Evolutionary conservation across 495 filamentous ascomycete species (phyloP).

Genomic region (Hypomontagnella submonticulosa): DNA sequence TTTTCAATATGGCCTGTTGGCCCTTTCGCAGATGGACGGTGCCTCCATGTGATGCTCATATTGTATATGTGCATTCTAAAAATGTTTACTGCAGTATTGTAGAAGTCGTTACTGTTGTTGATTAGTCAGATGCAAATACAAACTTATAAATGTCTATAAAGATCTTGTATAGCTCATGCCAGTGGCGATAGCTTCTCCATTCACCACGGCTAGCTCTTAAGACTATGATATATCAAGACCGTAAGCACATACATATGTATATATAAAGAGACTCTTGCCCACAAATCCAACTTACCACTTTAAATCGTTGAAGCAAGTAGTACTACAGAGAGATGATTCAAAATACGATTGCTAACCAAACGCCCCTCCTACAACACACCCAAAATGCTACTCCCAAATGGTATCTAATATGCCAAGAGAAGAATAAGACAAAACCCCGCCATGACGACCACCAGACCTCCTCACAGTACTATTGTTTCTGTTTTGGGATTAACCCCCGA

Average conservation of each 20-base stretch:
- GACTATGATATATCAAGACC: no score
- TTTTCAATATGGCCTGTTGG: slow-evolving; percentile 5
- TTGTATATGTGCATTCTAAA: no score
- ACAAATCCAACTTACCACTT: neutral
- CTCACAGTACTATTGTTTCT: neutral
- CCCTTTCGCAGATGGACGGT: slow-evolving; percentile 5
- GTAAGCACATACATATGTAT: no score
- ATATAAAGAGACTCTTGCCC: no score
- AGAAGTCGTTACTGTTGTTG: no score
- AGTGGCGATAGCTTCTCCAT: no score
- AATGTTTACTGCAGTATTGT: no score
- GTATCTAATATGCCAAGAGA: slow-evolving; percentile 39
- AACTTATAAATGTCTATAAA: neutral
- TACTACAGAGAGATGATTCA: slow-evolving; percentile 2
- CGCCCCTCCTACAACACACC: neutral
- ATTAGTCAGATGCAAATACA: neutral
- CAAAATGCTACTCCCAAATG: slow-evolving; percentile 46
- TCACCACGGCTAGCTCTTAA: no score
- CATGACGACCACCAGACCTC: no score
- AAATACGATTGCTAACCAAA: slow-evolving; percentile 3
- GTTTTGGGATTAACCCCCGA: slow-evolving; percentile 18
- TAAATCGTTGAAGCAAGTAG: neutral
- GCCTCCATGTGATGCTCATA: neutral
- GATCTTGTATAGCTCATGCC: neutral
- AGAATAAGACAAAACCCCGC: slow-evolving; percentile 12